These are phyloP conservation scores for Ustanciosporium gigantosporum DNA, from an alignment of 1,284 basidiomycete genomes.

Conservation along the genomic window DNA sequence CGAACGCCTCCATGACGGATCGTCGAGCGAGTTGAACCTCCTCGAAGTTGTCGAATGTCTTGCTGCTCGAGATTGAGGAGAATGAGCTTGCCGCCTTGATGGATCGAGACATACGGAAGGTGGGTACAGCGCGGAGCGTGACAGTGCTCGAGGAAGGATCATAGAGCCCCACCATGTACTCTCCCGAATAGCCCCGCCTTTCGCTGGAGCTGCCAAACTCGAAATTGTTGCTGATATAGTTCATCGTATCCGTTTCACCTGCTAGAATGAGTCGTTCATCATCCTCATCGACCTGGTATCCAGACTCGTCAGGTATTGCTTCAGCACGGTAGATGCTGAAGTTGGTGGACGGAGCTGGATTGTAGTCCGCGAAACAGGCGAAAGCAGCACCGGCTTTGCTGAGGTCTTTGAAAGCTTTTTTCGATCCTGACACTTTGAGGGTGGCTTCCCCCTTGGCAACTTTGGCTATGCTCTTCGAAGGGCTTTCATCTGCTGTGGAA, in stretches of 20 bases:
- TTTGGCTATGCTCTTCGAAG: slow-evolving; percentile 15
- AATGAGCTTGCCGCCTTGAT: slow-evolving; percentile 49
- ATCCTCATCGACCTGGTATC: slow-evolving; percentile 4
- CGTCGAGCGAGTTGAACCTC: slow-evolving; percentile 45
- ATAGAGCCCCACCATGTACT: slow-evolving; percentile 57
- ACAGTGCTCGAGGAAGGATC: slow-evolving; percentile 48
- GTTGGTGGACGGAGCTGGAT: slow-evolving; percentile 28
- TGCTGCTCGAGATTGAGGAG: slow-evolving; percentile 37
- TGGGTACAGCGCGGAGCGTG: slow-evolving; percentile 51
- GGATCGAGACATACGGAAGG: slow-evolving; percentile 49
- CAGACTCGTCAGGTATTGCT: slow-evolving; percentile 29
- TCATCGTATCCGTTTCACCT: slow-evolving; percentile 50
- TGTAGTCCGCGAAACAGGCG: slow-evolving; percentile 39
- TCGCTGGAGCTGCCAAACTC: slow-evolving; percentile 40
- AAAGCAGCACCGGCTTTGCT: slow-evolving; percentile 27
- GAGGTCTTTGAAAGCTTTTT: slow-evolving; percentile 8
- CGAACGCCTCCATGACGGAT: slow-evolving; percentile 56
- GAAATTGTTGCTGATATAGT: slow-evolving; percentile 51
- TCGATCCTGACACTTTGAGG: slow-evolving; percentile 12
- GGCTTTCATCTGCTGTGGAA: background rate
- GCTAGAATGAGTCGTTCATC: slow-evolving; percentile 47
- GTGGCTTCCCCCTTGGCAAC: slow-evolving; percentile 15
- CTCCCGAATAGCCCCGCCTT: slow-evolving; percentile 51
- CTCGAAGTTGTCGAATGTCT: slow-evolving; percentile 35
- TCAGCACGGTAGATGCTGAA: slow-evolving; percentile 40